Evolutionary conservation across 495 filamentous ascomycete genomes (phyloP), one percentile per base, ranked within the genome.

Genomic region (Penicillium bialowiezense): DNA sequence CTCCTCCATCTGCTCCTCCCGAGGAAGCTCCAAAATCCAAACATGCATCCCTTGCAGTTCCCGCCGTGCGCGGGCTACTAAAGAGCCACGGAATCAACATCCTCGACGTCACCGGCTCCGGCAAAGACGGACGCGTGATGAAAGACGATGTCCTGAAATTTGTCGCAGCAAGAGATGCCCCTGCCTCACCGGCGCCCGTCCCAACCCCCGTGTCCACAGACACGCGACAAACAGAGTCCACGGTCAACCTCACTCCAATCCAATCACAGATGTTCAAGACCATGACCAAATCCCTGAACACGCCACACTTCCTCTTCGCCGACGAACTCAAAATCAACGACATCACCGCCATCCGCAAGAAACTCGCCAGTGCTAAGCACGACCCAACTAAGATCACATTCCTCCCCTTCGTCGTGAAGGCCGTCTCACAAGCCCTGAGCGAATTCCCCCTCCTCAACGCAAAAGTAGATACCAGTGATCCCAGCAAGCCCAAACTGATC

Each of bases 261-360:
- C 93, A 97, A 71, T 73, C 78, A 15, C 85, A 89, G 60, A 99
- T 99, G 95, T 97, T 96, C 81, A 96, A 93, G 68, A 81, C 83
- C n/a, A 99, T 99, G 95, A 97, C 92, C 17, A 82, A 82, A 34
- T 95, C 91, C 14, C 75, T 99, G 52, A 80, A 58, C 38, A 97
- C 92, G 52, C 95, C 93, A 0, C 95, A 97, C 67, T 95, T 99
- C 65, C 80, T 96, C 39, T 99, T 90, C 67, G 83, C 89, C 10
- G 89, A 96, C 64, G 87, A 91, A 62, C 74, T 96, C 31, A 85
- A 90, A 63, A 81, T 96, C 58, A 82, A 83, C 44, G 69, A 80
- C 15, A 75, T 97, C 2, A 81, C 80, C 33, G 70, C 78, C 29
- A 73, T 97, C 29, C 85, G 93, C 14, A 64, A 71, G 29, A 81